Evolutionary conservation across 179 eudicot genomes (phyloP).

Genomic region (Camellia oleifera): DNA sequence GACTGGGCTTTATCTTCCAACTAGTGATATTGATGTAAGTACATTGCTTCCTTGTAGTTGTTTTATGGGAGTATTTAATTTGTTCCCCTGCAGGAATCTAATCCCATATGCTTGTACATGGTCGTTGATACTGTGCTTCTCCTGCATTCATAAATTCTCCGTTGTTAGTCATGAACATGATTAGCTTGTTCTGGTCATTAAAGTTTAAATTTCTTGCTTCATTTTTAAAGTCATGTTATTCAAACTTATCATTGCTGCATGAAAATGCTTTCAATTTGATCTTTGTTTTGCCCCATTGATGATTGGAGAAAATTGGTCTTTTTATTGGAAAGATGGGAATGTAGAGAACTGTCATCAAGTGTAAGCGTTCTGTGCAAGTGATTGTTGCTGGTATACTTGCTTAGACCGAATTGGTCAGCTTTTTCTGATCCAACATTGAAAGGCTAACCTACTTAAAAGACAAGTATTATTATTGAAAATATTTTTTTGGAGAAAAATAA

Average conservation of each 20-base stretch:
- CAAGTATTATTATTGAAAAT: not conserved
- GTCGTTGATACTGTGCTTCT: not conserved
- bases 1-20: constrained; percentile 96
- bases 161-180: not conserved
- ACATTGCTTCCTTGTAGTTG: constrained; percentile 13
- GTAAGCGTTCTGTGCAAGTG: not conserved
- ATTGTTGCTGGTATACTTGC: not conserved
- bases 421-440: not conserved
- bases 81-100: not conserved
- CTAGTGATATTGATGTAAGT: constrained; percentile 97
- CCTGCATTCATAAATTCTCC: not conserved
- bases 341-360: not conserved
- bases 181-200: not conserved
- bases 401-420: not conserved
- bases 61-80: not conserved
- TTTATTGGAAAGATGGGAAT: not conserved
- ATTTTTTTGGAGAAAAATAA: too few relatives aligned
- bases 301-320: not conserved
- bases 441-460: not conserved
- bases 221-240: not conserved
- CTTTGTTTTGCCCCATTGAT: not conserved
- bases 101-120: not conserved
- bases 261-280: not conserved
- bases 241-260: not conserved
- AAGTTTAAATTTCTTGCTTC: not conserved